Evolutionary conservation across 352 stramenopile genomes (phyloP), one percentile per base, ranked within the genome.

Genomic region (Phytophthora multivora): DNA sequence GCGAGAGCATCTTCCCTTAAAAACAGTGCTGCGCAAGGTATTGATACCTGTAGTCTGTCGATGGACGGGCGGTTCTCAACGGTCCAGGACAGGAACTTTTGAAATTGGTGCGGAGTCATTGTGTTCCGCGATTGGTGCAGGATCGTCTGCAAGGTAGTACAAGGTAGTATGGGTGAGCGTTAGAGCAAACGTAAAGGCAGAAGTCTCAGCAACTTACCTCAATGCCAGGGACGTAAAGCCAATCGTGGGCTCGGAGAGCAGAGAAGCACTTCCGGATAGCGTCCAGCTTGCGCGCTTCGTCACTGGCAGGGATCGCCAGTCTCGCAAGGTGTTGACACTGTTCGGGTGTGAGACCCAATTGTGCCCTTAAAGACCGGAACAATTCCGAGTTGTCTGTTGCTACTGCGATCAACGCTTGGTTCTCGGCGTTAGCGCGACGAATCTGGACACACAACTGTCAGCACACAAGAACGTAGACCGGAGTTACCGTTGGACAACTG

Each of bases 221-320:
- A 47, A 86, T 92, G 38, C 87, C 83, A 5, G 82, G 79, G 33
- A 94, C 92, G 51, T 91, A 91, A 19, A 96, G 75, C 87, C 87
- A 96, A 63, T 94, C 86, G 58, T 96, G 87, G 0, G 83, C 84
- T 31, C 79, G 83, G 11, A 96, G 54, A 16, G 86, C 83, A 8
- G 87, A 87, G 48, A 96, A 96, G 41, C 87, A 96, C 53, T 96
- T 96, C n/a, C 73, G 73, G 48, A 96, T 93, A 2, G 79, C 86
- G 23, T 91, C 83, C 6, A 96, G 72, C 51, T 93, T 90, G 15
- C 72, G 74, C 26, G 81, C 68, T 66, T 96, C 87, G 31, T 93
- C 77, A 15, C 73, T 83, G 3, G 86, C 76, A 18, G 74, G 56
- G 5, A 63, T 46, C 11, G 67, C 66, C 46, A 93, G 53, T 30